Conservation (phyloP, 1,139 yeast genomes). For the Zygosaccharomyces sapae region DNA sequence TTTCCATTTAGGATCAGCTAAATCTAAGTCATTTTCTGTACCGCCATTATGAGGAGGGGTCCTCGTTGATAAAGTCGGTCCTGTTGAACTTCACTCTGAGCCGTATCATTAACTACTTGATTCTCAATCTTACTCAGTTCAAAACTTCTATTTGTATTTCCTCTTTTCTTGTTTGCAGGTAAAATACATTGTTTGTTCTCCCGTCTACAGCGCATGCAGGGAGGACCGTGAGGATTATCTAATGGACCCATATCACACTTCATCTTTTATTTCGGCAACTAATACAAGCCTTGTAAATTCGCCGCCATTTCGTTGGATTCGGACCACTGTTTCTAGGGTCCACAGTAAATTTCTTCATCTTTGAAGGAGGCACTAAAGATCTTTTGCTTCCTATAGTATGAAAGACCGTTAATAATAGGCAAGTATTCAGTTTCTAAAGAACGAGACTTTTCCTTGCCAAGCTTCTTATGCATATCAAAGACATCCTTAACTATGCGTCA, state of each 20-base stretch:
- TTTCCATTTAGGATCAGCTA: conserved; percentile 41
- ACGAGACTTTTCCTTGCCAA: too few relatives aligned
- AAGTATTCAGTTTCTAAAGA: too few relatives aligned
- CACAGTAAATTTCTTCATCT: background rate
- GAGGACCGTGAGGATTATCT: conserved; percentile 70
- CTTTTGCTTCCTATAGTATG: too few relatives aligned
- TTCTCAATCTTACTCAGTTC: conserved; percentile 1
- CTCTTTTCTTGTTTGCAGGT: conserved; percentile 41
- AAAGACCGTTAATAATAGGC: too few relatives aligned
- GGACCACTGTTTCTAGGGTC: background rate
- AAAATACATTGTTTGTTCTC: conserved; percentile 80
- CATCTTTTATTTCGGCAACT: conserved; percentile 79
- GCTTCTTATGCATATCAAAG: too few relatives aligned
- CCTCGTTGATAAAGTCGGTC: background rate
- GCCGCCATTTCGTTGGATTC: conserved; percentile 30
- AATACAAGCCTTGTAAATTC: conserved; percentile 79
- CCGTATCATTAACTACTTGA: conserved; percentile 1
- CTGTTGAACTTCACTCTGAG: background rate
- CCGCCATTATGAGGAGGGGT: conserved; percentile 12
- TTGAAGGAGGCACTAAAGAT: background rate
- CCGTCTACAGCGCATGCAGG: conserved; percentile 78
- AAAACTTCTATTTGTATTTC: conserved; percentile 5
- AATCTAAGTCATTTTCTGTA: conserved; percentile 65
- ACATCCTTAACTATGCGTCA: too few relatives aligned
- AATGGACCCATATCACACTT: conserved; percentile 80